A percentile compares a stretch with the other conserved stretches of the same genome.
phyloP scores from a whole-genome alignment of 768 basidiomycete genomes.

The Lentinula raphanica region DNA sequence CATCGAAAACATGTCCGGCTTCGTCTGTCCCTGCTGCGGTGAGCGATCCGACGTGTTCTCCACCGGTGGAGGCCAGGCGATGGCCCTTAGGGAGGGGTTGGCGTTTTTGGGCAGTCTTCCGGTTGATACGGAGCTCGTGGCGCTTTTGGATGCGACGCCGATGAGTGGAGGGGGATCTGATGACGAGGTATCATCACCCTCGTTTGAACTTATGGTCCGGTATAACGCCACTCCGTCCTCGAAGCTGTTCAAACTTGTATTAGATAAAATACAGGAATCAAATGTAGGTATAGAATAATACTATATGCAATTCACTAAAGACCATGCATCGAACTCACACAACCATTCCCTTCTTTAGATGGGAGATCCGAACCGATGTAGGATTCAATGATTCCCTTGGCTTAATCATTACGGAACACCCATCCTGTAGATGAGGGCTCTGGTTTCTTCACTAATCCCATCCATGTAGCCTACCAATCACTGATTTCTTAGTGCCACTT shows the following conservation, averaged over 20 bases:
- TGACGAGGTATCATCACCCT: background rate
- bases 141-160: slow-evolving; percentile 70
- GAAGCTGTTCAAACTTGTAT: slow-evolving; percentile 60
- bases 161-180: slow-evolving; percentile 15
- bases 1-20: slow-evolving; percentile 98
- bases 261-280: slow-evolving; percentile 14
- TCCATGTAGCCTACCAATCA: too few species aligned
- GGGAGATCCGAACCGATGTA: too few species aligned
- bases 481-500: too few species aligned
- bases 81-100: slow-evolving; percentile 73
- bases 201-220: slow-evolving; percentile 50
- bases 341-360: too few species aligned
- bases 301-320: too few species aligned
- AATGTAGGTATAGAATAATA: background rate
- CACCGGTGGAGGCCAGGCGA: slow-evolving; percentile 84
- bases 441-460: too few species aligned
- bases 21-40: slow-evolving; percentile 95
- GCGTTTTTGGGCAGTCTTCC: slow-evolving; percentile 85
- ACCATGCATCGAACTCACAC: too few species aligned
- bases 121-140: slow-evolving; percentile 88
- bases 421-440: too few species aligned
- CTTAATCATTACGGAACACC: too few species aligned
- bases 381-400: too few species aligned
- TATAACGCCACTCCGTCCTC: slow-evolving; percentile 69
- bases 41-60: slow-evolving; percentile 95